Base-by-base conservation (phyloP, 805 yeast species). In the Candida orba region DNA sequence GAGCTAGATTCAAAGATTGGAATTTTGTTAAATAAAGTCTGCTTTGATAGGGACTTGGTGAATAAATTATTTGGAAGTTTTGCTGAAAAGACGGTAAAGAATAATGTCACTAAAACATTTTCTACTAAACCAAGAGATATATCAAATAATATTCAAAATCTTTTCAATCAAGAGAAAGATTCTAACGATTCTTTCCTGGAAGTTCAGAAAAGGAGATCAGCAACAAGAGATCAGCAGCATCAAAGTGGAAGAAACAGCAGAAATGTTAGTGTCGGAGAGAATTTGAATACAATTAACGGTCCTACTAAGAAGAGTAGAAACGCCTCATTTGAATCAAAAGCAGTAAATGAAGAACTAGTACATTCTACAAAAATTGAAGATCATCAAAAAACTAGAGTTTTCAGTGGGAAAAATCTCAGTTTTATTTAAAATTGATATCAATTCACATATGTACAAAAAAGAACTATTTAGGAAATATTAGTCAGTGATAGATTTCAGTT, bases 1-100 rank as follows among this genome's bases (percentile, higher is more conserved):
- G 47, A 44, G 9, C 8, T 41, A 9, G 50, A 47, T 29, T 10
- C 32, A 6, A 35, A 25, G 18, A 30, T 47, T 23, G 50, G 40
- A 3, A 4, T 18, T 4, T 20, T 44, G 2, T 17, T 47, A 4
- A 17, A 32, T 23, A 40, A 30, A 23, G 35, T 41, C 1, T 47
- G 45, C 33, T 41, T 47, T 36, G 50, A 44, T 34, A 7, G 23
- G 7, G 36, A 32, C 1, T 35, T 44, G 13, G 20, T 47, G n/a
- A 20, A 31, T 13, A 37, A 30, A 12, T n/a, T 37, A 8, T 13
- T 42, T 27, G 29, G 3, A 29, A 30, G 14, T 9, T 41, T 20
- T 41, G 41, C 24, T 23, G 4, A 25, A 31, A n/a, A 3, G 9
- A 15, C 18, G 18, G 34, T 31, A 31, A 31, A 27, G 14, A 27